These are phyloP conservation scores for Fraxinus sp. DNA, from an alignment of 305 asterid genomes.

Conservation along the genomic window DNA sequence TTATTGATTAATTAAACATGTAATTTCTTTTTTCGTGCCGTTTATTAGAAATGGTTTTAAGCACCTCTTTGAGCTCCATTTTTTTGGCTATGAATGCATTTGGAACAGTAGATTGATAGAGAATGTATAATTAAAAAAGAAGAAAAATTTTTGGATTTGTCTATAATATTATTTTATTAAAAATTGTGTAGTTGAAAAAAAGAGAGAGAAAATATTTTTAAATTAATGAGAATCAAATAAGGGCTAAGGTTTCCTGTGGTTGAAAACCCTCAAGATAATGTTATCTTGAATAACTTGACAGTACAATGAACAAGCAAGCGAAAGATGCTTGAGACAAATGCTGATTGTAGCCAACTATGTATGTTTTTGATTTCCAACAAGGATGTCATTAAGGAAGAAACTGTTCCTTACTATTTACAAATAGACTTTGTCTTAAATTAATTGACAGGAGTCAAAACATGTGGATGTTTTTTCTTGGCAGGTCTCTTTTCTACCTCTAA, in stretches of 20 bases:
- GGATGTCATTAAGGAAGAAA: background rate
- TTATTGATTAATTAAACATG: constrained; percentile 13
- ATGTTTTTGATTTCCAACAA: background rate
- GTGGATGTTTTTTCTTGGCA: background rate
- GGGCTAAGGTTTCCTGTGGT: too few relatives aligned
- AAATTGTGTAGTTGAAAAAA: too few relatives aligned
- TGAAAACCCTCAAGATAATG: too few relatives aligned
- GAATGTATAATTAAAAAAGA: too few relatives aligned
- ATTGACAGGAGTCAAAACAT: background rate
- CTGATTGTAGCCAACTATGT: background rate
- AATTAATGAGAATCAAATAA: too few relatives aligned
- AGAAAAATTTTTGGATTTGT: too few relatives aligned
- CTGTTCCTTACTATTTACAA: background rate
- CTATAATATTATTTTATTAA: too few relatives aligned
- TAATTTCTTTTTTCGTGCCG: background rate
- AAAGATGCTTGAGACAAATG: background rate
- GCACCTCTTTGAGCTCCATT: background rate
- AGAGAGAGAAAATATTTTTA: too few relatives aligned
- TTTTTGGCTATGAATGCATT: too few relatives aligned
- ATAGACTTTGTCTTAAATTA: background rate
- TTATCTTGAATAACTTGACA: background rate
- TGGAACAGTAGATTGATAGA: too few relatives aligned
- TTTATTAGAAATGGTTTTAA: background rate
- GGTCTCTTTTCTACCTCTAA: background rate
- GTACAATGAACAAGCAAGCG: background rate